Evolutionary conservation across 2,329 filamentous ascomycete genomes (phyloP), one percentile per base, ranked within the genome.

Genomic region (Talaromyces sp.): DNA sequence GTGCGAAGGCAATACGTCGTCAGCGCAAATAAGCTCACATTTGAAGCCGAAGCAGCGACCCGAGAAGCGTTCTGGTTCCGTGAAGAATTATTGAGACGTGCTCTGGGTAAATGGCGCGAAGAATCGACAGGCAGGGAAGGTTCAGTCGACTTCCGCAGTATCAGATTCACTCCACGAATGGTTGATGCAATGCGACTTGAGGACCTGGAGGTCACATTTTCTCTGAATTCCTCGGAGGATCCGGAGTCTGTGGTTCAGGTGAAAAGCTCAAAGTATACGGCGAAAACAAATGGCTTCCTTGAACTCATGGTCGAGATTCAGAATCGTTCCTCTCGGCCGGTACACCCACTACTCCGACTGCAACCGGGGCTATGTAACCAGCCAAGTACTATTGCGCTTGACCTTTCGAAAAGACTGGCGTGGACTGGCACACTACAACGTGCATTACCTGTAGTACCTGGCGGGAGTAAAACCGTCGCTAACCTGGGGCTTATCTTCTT

Each of bases 1-100:
- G 87, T 89, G n/a, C 89, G 92, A 71, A 85, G 92, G n/a, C 93
- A 97, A 71, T 97, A 96, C 69, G 91, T 97, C 33, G 91, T 96
- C 48, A 95, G 90, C 75, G 85, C 88, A 16, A 88, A 86, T 71
- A 90, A 90, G 69, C 86, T 93, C 62, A 88, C 89, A 0, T 90
- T 91, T 0, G 91, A 95, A 66, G 85, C 84, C 48, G 93, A 97
- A 76, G 85, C 90, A 37, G 84, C 87, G 12, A 89, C 84, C 64
- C 83, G 93, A 58, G 92, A 96, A 76, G 86, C 88, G 0, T 97
- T 97, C 73, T 97, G 93, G 93, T 96, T 92, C 74, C 86, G 92
- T 16, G 90, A 96, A 73, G 87, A 86, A 71, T 83, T 97, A 1
- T 82, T 97, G 2, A 87, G 89, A 64, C 81, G 82, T 46, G 77